Evolutionary conservation across 2,329 filamentous ascomycete genomes (phyloP), one percentile per base, ranked within the genome.

Genomic region (Didymella segeticola): DNA sequence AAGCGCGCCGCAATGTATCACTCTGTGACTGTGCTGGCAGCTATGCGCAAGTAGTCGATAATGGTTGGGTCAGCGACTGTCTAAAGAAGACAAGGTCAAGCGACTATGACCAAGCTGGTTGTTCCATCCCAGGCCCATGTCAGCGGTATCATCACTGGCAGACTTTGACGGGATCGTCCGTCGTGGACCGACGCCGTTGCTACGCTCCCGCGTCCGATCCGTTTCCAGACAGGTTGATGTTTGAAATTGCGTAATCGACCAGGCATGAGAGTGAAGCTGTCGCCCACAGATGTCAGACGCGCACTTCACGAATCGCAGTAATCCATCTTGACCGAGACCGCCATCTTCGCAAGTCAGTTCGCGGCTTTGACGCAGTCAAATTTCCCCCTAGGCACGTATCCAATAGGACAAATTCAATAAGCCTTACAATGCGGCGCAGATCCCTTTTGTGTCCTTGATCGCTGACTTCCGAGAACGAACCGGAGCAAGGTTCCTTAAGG

Each of bases 111-210:
- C 53, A 58, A 34, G 47, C 50, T 37, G 47, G 43, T 41, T 45
- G 38, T 39, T 49, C 47, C 41, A 59, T 70, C 63, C 69, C 69
- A 65, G 65, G 56, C 58, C 71, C 70, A 67, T 71, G 69, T 70
- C 67, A 61, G 56, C 64, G 71, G 70, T 60, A 63, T 62, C 49
- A 46, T 57, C 52, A 56, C 56, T 60, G 56, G 57, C 60, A 56
- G 42, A 62, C 43, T 53, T 58, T 61, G 60, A 59, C 62, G 61
- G 63, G 47, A 62, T 42, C 54, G 56, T 46, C 61, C 60, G 60
- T 47, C 43, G 15, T 50, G 48, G 56, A 42, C 51, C 34, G 46
- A 37, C 46, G 39, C 51, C 51, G 45, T 54, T 46, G n/a, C 27
- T 49, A 12, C 41, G 17, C 23, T 48, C 45, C 38, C 45, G 51